Base-by-base conservation (phyloP, 352 stramenopile genomes). In the Phytophthora meadii region DNA sequence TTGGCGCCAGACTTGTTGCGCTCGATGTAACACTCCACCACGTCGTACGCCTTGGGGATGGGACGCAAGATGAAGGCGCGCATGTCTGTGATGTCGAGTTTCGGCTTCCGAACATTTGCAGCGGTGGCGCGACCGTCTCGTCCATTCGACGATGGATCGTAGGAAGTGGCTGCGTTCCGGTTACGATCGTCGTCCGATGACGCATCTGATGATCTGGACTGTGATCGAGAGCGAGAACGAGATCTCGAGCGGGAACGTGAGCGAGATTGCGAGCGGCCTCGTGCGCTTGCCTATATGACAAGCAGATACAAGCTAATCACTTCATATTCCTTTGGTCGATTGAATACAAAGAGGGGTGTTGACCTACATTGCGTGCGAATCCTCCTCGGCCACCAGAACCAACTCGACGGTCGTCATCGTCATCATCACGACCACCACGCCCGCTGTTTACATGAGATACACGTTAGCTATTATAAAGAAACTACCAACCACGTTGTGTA, bases 1-100 rank as follows among this genome's bases (percentile, higher is more conserved):
- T 98, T 97, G 17, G 93, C 87, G 3, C 92, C 93, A 3, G 81
- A 88, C 57, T 91, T 92, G 78, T 98, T 98, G 63, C 95, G 80
- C 59, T 97, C 87, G 44, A 98, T 98, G 81, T 96, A 98, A 76
- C 95, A 98, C 74, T 98, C 90, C 36, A 98, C 76, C 32, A 97
- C 88, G 32, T 97, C 95, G 59, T 92, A 90, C 2, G 77, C 77
- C 57, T 94, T 95, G 5, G 95, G 91, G 40, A 95, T 78, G 0
- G 95, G 95, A 8, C 84, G 77, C 74, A 92, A 60, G 17, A 92
- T 65, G 57, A 94, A 94, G 12, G 79, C 70, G 3, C 82, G 85
- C 82, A 94, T 94, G 63, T 94, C 84, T 19, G 79, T 76, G 52
- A 94, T 92, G 52, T 94, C 84, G 19, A 94, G 77, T 70, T 92